Evolutionary conservation across 805 yeast species (phyloP).

Genomic region (Henningerozyma blattae): DNA sequence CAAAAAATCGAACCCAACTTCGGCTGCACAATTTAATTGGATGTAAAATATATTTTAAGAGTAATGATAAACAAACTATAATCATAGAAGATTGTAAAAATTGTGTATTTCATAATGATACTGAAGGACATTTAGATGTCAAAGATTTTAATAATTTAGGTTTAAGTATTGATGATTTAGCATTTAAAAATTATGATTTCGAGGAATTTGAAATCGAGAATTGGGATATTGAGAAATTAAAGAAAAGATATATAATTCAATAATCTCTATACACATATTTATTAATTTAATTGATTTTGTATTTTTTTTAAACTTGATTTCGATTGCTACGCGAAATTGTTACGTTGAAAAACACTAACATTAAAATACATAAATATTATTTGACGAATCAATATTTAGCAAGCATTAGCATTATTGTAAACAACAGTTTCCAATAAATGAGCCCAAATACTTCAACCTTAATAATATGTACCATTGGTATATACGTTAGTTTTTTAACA

Average conservation of each 20-base stretch:
- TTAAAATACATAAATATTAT: no score
- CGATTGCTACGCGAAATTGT: no score
- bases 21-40: not conserved
- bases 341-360: no score
- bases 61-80: not conserved
- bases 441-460: no score
- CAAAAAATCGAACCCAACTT: not conserved
- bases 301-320: no score
- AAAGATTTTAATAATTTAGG: not conserved
- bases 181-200: not conserved
- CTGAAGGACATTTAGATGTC: not conserved
- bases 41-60: not conserved
- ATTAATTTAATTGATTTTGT: no score
- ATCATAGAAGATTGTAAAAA: not conserved
- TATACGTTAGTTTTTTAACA: conserved; percentile 73
- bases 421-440: no score
- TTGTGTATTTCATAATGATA: not conserved
- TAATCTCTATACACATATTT: no score
- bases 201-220: not conserved
- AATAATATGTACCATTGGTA: conserved; percentile 38
- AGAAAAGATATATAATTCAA: no score
- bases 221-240: not conserved
- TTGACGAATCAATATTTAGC: no score
- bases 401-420: no score
- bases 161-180: not conserved